Base-by-base conservation (phyloP, 2,329 filamentous ascomycete genomes). In the Trichoderma sp. region DNA sequence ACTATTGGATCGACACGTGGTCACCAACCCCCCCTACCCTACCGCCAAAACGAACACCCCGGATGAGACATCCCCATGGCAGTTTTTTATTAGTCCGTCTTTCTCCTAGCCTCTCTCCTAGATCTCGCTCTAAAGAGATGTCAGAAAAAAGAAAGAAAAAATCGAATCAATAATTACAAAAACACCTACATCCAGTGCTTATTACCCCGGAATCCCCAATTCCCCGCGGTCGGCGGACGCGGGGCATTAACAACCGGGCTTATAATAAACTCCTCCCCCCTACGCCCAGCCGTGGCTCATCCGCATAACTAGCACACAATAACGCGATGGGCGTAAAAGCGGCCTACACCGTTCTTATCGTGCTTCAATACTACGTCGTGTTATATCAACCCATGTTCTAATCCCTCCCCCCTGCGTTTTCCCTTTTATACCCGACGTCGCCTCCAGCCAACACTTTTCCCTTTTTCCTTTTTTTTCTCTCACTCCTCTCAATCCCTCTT, bases 191-290 rank as follows among this genome's bases (percentile, higher is more conserved):
- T 47, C 13, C 59, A 28, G 34, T 43, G 34, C 17, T 58, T 68
- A 58, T 59, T 68, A 68, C 66, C 66, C 66, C 66, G 66, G 66
- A 61, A 47, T 50, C 55, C 64, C 47, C 39, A 59, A 47, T 32
- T 68, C 66, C 66, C 66, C 66, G 66, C 55, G 36, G 28, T 11
- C 6, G 36, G 36, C 57, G 66, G 13, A n/a, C 17, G 66, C 66
- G 66, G 66, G 66, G 66, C 66, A 59, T 61, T 61, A 61, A 39
- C 17, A n/a, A 15, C 26, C 66, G 66, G 36, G 57, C 55, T 59
- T 59, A 50, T 26, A 26, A 61, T 68, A 39, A 59, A 20, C 36
- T 36, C 64, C 64, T 67, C 47, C 47, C 63, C 64, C 47, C 47
- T 53, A 53, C 36, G 7, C 36, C 50, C 20, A 20, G 55, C 53